These are phyloP conservation scores for Blastobotrys parvus DNA, from an alignment of 805 yeast species.

Conservation along the genomic window DNA sequence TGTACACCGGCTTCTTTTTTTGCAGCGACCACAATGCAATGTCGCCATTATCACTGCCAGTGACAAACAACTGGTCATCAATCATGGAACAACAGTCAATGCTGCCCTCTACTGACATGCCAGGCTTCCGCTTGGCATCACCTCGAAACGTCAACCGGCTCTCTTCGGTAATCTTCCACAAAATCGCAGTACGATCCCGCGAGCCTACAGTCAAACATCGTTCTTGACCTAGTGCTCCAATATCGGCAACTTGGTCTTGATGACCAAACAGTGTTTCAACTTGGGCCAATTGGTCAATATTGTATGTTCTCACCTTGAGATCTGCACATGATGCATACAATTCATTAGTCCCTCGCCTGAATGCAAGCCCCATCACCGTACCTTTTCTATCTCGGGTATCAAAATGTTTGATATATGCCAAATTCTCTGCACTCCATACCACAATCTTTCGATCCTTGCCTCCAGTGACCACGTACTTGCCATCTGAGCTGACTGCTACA, in stretches of 20 bases:
- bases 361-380: conserved; percentile 60
- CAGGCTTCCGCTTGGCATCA: conserved; percentile 36
- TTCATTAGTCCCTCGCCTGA: conserved; percentile 75
- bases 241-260: conserved; percentile 80
- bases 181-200: conserved; percentile 88
- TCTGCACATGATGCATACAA: conserved; percentile 91
- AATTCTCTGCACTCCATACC: conserved; percentile 76
- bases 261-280: conserved; percentile 91
- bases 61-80: conserved; percentile 86
- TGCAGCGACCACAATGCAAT: conserved; percentile 83
- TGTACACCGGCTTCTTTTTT: conserved; percentile 78
- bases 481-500: conserved; percentile 80
- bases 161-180: conserved; percentile 96
- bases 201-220: conserved; percentile 95
- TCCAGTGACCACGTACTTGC: conserved; percentile 84
- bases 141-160: conserved; percentile 89
- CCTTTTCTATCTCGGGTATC: conserved; percentile 68
- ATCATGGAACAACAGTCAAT: conserved; percentile 85
- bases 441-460: conserved; percentile 74
- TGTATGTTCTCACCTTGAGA: conserved; percentile 78
- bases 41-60: conserved; percentile 93
- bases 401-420: conserved; percentile 67
- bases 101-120: conserved; percentile 61
- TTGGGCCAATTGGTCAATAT: conserved; percentile 78
- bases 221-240: conserved; percentile 74